These are phyloP conservation scores for Chaetomium sp. DNA, from an alignment of 2,329 filamentous ascomycete species.

Conservation along the genomic window DNA sequence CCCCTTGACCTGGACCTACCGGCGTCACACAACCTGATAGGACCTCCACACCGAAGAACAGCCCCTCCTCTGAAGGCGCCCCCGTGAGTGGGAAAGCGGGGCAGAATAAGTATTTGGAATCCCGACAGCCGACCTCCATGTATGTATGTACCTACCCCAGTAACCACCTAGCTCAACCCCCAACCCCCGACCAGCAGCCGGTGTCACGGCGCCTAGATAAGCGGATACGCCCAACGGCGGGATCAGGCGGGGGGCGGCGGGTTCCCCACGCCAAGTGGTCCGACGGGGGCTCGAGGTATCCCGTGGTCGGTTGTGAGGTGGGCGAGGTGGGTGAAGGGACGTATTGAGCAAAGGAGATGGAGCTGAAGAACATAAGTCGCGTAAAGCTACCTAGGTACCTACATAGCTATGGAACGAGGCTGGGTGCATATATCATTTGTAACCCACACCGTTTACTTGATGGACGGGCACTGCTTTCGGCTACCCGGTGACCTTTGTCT, in stretches of 20 bases:
- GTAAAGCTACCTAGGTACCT: no score
- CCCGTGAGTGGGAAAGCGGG: neutral
- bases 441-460: no score
- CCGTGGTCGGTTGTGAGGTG: neutral
- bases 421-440: no score
- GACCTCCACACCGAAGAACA: neutral
- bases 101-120: no score
- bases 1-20: neutral
- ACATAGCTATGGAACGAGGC: no score
- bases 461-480: no score
- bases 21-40: neutral
- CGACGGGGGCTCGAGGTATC: neutral
- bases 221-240: constrained; percentile 4
- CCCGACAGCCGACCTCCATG: no score
- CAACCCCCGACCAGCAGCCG: neutral
- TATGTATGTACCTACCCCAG: no score
- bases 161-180: no score
- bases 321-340: neutral
- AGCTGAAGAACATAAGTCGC: no score
- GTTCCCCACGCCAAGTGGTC: constrained; percentile 14
- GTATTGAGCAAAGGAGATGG: no score
- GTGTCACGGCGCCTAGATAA: constrained; percentile 7
- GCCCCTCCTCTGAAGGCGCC: neutral
- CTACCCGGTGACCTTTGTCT: no score
- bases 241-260: neutral